Evolutionary conservation across 1,284 basidiomycete genomes (phyloP).

Genomic region (Omphalotus olearius): DNA sequence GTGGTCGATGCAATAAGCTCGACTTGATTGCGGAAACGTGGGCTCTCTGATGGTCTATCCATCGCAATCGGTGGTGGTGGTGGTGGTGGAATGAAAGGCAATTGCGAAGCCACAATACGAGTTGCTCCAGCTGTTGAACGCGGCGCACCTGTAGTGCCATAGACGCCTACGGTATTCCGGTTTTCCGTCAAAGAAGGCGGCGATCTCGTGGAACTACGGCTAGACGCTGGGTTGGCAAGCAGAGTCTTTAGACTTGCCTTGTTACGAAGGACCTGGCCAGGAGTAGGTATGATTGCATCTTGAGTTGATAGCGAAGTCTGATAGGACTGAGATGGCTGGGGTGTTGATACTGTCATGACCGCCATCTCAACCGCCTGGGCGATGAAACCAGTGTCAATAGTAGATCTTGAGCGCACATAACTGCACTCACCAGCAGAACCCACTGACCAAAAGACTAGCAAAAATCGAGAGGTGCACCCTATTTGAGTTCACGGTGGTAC

Average conservation of each 20-base stretch:
- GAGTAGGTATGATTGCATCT: background rate
- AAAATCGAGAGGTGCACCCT: background rate
- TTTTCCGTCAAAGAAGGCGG: background rate
- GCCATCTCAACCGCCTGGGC: background rate
- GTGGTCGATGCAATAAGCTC: too few relatives aligned
- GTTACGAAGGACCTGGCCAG: background rate
- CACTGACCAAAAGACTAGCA: background rate
- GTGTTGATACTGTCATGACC: constrained; percentile 1
- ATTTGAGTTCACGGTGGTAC: background rate
- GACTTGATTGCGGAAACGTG: too few relatives aligned
- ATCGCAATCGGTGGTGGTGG: background rate
- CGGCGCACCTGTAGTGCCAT: background rate
- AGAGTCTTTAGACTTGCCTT: background rate
- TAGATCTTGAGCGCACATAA: background rate
- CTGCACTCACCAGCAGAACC: too few relatives aligned
- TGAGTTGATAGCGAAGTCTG: background rate
- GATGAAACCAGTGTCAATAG: background rate
- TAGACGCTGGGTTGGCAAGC: background rate
- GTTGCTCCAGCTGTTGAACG: too few relatives aligned
- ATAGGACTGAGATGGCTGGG: background rate
- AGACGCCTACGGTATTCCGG: background rate
- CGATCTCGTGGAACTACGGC: background rate
- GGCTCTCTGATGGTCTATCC: too few relatives aligned
- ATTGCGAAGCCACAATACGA: too few relatives aligned
- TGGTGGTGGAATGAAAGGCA: background rate